phyloP scores from a whole-genome alignment of 163 green algal genomes.

The Scenedesmus sp. region DNA sequence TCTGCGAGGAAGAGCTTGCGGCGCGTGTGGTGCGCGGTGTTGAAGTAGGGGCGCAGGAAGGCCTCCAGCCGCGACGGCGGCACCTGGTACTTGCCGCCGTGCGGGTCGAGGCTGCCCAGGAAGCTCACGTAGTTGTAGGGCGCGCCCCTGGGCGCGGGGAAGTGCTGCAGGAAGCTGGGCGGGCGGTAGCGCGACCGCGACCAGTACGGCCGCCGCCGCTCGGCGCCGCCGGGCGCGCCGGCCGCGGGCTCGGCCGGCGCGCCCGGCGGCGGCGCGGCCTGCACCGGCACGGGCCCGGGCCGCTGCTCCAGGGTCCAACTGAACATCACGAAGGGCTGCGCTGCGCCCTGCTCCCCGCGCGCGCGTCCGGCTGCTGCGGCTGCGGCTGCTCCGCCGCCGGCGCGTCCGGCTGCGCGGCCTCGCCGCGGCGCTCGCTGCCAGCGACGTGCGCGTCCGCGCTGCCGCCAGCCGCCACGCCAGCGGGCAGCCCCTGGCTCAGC shows the following conservation, averaged over 20 bases:
- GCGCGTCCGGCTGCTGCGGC: not conserved
- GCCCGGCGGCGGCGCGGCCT: conserved; percentile 24
- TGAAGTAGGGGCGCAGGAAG: conserved; percentile 20
- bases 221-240: too few species aligned
- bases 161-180: conserved; percentile 34
- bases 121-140: conserved; percentile 35
- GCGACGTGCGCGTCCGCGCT: too few species aligned
- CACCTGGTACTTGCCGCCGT: conserved; percentile 42
- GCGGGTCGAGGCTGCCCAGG: conserved; percentile 16
- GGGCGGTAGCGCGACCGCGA: conserved; percentile 8
- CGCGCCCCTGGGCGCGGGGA: not conserved
- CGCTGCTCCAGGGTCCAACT: too few species aligned
- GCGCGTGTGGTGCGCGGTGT: not conserved
- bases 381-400: not conserved
- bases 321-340: too few species aligned
- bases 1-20: conserved; percentile 53
- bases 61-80: not conserved
- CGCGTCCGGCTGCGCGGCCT: not conserved
- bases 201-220: not conserved
- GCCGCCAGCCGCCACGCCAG: too few species aligned
- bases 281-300: conserved; percentile 14
- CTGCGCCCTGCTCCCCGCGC: not conserved
- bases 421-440: too few species aligned
- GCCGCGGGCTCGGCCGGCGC: not conserved
- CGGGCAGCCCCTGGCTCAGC: too few species aligned